Percentiles rank a stretch among this genome's conserved stretches.
phyloP scores from a whole-genome alignment of 2,329 filamentous ascomycete species.

The Orbilia blumenaviensis region DNA sequence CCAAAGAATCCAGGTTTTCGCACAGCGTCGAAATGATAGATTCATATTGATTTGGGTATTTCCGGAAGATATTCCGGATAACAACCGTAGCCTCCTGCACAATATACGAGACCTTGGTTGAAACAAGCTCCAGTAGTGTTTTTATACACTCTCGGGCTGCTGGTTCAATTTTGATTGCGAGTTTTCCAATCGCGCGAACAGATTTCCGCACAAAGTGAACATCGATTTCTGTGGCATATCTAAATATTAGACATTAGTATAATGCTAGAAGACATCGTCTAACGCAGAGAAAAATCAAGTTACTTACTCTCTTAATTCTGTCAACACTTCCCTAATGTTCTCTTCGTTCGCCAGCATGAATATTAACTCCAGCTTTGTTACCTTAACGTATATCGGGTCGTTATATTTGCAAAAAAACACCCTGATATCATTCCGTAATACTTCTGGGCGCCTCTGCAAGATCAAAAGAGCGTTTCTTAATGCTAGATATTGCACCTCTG shows the following conservation, averaged over 20 bases:
- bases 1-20: constrained; percentile 93
- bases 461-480: constrained; percentile 93
- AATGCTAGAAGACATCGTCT: background rate
- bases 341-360: constrained; percentile 97
- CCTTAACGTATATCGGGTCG: constrained; percentile 98
- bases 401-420: constrained; percentile 99
- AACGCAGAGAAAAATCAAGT: background rate
- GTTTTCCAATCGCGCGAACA: constrained; percentile 94
- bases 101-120: constrained; percentile 98
- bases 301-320: constrained; percentile 83
- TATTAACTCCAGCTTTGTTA: constrained; percentile 97
- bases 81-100: constrained; percentile 99
- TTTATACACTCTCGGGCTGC: constrained; percentile 91
- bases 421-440: constrained; percentile 92
- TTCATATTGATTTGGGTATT: constrained; percentile 98
- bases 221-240: constrained; percentile 94
- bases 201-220: constrained; percentile 99
- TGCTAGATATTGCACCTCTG: constrained; percentile 97
- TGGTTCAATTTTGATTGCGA: constrained; percentile 98
- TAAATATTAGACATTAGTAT: constrained; percentile 58
- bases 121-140: constrained; percentile 87
- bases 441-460: constrained; percentile 88
- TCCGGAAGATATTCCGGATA: constrained; percentile 98
- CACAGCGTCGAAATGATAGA: constrained; percentile 95
- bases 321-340: constrained; percentile 94